These are phyloP conservation scores for Spergularia marina DNA, from an alignment of 148 eudicot species.

Conservation along the genomic window DNA sequence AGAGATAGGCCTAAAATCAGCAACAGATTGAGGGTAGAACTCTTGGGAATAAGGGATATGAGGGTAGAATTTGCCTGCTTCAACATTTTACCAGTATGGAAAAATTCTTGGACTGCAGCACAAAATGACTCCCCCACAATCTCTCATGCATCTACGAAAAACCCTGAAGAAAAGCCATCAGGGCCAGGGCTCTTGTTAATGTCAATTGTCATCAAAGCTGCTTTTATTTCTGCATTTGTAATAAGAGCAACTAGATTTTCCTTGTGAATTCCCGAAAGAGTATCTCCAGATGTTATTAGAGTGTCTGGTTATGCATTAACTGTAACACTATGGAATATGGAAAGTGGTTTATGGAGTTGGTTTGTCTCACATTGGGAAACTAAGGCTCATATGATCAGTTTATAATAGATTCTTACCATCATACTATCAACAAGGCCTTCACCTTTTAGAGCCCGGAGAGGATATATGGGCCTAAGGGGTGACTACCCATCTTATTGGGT, in stretches of 20 bases:
- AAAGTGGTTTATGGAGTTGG: no score
- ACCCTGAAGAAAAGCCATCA: neutral
- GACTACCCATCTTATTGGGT: no score
- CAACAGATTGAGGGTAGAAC: neutral
- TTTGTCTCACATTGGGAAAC: no score
- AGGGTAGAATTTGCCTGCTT: neutral
- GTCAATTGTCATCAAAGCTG: neutral
- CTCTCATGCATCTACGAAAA: neutral
- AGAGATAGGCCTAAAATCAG: neutral
- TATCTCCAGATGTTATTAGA: no score
- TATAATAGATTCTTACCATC: no score
- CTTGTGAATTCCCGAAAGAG: no score
- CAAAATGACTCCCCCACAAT: neutral
- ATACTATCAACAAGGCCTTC: no score
- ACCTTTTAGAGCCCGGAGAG: no score
- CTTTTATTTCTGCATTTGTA: neutral
- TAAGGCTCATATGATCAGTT: no score
- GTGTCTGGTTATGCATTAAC: no score
- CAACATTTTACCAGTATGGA: neutral
- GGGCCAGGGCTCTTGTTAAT: neutral
- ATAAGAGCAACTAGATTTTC: accelerated
- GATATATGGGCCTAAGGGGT: no score
- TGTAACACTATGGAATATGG: no score
- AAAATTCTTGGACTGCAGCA: neutral
- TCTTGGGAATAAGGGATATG: neutral